Conservation (phyloP, 2,329 filamentous ascomycete genomes). For the Fusarium sublunatum region DNA sequence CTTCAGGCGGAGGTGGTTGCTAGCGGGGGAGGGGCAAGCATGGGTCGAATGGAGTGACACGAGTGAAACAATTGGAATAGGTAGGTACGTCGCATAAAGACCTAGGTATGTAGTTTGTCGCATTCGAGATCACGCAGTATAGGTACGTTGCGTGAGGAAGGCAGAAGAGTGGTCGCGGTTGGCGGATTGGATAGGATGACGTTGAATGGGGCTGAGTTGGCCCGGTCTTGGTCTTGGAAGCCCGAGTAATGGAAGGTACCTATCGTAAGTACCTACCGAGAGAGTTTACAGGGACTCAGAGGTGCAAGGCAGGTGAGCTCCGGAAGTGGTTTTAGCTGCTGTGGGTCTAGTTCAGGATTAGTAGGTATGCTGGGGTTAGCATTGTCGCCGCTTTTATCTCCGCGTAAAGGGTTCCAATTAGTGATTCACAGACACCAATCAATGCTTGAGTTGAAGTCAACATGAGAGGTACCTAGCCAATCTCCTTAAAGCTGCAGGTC, state of each 20-base stretch:
- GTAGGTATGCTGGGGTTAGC: conserved; percentile 5
- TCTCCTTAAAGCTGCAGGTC: background rate
- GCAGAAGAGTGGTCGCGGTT: conserved; percentile 21
- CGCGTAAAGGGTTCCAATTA: background rate
- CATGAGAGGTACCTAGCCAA: background rate
- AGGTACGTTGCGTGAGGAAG: background rate
- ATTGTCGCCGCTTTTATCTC: conserved; percentile 5
- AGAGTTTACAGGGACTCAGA: conserved; percentile 8
- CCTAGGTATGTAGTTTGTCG: conserved; percentile 17
- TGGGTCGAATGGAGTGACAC: conserved; percentile 23
- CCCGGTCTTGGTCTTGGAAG: conserved; percentile 6
- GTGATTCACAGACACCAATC: background rate
- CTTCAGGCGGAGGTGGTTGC: conserved; percentile 37
- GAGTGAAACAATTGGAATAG: conserved; percentile 16
- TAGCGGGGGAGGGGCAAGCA: conserved; percentile 41
- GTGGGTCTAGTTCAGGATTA: conserved; percentile 9
- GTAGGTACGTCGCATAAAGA: conserved; percentile 6
- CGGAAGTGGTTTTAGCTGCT: conserved; percentile 14
- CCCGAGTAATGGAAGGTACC: background rate
- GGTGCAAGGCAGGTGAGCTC: conserved; percentile 7
- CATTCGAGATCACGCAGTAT: conserved; percentile 32
- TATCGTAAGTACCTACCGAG: too few species aligned
- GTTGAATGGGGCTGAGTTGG: conserved; percentile 34
- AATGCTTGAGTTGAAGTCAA: too few species aligned
- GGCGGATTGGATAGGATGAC: conserved; percentile 40